A percentile compares a stretch with the other conserved stretches of the same genome.
These are phyloP conservation scores for Oidium heveae DNA, from an alignment of 2,329 filamentous ascomycete species.

Conservation along the genomic window DNA sequence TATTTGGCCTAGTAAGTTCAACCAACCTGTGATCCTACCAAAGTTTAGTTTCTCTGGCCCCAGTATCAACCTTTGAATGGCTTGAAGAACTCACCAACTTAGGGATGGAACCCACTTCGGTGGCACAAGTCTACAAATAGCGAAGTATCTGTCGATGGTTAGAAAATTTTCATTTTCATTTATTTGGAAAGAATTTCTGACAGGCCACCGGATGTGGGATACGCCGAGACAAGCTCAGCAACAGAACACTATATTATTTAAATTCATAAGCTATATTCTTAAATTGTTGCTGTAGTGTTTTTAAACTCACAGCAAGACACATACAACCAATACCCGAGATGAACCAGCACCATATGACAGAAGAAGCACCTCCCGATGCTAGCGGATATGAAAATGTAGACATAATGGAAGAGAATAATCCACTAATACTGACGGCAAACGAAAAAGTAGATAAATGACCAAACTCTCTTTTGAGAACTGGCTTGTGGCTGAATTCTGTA, in stretches of 20 bases:
- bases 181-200: conserved; percentile 2
- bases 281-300: too few species aligned
- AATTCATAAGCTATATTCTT: neutral
- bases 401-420: conserved; percentile 28
- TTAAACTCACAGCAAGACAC: conserved; percentile 20
- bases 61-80: neutral
- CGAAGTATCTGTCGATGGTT: conserved; percentile 21
- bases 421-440: conserved; percentile 31
- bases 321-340: conserved; percentile 30
- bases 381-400: conserved; percentile 30
- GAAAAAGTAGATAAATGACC: conserved; percentile 31
- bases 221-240: conserved; percentile 29
- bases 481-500: conserved; percentile 13
- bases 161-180: neutral
- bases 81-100: conserved; percentile 17
- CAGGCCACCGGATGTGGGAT: conserved; percentile 28
- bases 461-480: conserved; percentile 34
- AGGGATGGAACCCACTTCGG: conserved; percentile 21
- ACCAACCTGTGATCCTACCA: conserved; percentile 18
- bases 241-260: conserved; percentile 18
- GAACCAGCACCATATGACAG: conserved; percentile 32
- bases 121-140: conserved; percentile 27
- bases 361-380: conserved; percentile 24
- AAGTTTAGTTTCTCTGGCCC: too few species aligned
- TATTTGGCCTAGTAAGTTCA: conserved; percentile 24